Conservation (phyloP, 2,329 filamentous ascomycete genomes). For the Ophiostoma tasmaniense region DNA sequence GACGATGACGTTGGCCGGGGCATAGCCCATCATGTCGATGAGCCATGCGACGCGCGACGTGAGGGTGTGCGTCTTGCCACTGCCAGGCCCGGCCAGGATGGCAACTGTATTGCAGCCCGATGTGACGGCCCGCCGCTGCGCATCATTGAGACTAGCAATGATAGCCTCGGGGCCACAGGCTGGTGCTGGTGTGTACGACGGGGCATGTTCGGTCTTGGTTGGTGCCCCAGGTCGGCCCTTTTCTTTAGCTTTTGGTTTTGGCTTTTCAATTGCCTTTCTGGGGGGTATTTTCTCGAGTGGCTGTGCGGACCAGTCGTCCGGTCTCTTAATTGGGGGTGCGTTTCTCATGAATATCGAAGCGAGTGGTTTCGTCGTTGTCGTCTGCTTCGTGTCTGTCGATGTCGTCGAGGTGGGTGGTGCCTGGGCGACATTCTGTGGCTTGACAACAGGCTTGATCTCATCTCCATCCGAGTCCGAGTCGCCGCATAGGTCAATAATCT, state of each 20-base stretch:
- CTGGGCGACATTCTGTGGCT: background rate
- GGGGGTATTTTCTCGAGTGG: background rate
- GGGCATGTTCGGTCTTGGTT: background rate
- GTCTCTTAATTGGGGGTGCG: background rate
- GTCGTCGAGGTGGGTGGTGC: background rate
- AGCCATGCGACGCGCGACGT: slow-evolving; percentile 89
- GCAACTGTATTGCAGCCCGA: slow-evolving; percentile 49
- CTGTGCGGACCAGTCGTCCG: background rate
- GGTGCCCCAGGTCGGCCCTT: background rate
- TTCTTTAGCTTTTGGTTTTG: background rate
- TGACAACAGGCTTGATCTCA: too few species aligned
- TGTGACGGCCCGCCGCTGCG: slow-evolving; percentile 48
- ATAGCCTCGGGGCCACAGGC: slow-evolving; percentile 24
- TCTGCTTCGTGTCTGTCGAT: background rate
- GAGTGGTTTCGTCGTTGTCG: background rate
- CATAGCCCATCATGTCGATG: slow-evolving; percentile 60
- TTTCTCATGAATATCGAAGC: background rate
- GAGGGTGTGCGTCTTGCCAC: slow-evolving; percentile 90
- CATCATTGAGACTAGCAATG: slow-evolving; percentile 44
- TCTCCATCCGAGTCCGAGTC: slow-evolving; percentile 9
- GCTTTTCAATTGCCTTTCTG: background rate
- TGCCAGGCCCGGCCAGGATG: slow-evolving; percentile 59
- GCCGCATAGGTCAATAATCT: slow-evolving; percentile 15
- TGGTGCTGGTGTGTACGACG: background rate
- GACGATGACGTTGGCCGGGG: slow-evolving; percentile 82